These are phyloP conservation scores for Halteria grandinella DNA, from an alignment of 73 alveolate species.

Conservation along the genomic window DNA sequence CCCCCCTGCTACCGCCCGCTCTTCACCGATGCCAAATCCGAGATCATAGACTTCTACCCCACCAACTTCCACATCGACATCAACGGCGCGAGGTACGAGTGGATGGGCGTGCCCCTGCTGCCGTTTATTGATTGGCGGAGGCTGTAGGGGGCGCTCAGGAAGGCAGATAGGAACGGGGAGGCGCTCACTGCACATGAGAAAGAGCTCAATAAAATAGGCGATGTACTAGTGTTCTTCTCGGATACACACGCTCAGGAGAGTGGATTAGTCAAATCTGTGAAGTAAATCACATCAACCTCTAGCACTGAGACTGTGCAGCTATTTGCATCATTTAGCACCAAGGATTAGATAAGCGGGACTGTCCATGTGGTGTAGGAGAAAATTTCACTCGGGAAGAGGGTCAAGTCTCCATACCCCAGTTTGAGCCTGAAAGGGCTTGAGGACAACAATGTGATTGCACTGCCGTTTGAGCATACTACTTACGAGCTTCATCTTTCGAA, in stretches of 20 bases:
- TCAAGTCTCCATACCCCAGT: background rate
- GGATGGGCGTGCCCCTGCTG: conserved; percentile 97
- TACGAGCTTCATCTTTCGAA: conserved; percentile 31
- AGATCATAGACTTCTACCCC: conserved; percentile 98
- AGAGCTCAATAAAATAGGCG: conserved; percentile 59
- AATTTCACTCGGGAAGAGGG: conserved; percentile 9
- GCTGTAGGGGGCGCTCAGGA: conserved; percentile 70
- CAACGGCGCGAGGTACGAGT: conserved; percentile 96
- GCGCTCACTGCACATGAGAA: background rate
- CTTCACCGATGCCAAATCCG: conserved; percentile 79
- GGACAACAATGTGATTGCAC: conserved; percentile 1
- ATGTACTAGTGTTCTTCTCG: conserved; percentile 22
- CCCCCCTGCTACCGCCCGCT: conserved; percentile 86
- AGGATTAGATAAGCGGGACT: conserved; percentile 38
- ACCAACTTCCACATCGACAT: conserved; percentile 92
- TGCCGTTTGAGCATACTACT: background rate
- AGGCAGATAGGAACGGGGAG: conserved; percentile 24
- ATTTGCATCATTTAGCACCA: conserved; percentile 8
- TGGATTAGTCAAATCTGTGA: too few relatives aligned
- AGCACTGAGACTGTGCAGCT: too few relatives aligned
- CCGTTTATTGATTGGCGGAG: conserved; percentile 96
- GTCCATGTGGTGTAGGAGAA: background rate
- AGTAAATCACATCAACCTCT: too few relatives aligned
- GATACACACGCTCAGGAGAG: too few relatives aligned
- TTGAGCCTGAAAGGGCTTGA: background rate